These are phyloP conservation scores for Candolleomyces eurysporus DNA, from an alignment of 768 basidiomycete species.

Conservation along the genomic window DNA sequence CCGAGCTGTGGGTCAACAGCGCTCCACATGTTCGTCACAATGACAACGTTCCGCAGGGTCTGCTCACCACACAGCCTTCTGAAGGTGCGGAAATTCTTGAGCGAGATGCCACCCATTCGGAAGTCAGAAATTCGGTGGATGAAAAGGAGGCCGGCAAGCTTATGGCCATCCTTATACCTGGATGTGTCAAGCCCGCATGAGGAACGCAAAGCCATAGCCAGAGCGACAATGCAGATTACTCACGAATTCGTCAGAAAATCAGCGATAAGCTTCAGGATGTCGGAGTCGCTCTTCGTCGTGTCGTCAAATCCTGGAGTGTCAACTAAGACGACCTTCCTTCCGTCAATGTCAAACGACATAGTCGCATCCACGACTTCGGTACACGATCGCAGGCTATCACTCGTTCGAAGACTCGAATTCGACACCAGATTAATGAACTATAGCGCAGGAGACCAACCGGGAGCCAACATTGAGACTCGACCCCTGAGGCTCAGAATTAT, in stretches of 20 bases:
- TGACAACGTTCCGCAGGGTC: slow-evolving; percentile 47
- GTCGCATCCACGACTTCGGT: slow-evolving; percentile 44
- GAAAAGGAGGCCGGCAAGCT: slow-evolving; percentile 20
- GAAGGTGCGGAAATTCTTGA: slow-evolving; percentile 51
- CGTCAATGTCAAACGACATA: slow-evolving; percentile 41
- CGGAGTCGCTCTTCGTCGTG: slow-evolving; percentile 44
- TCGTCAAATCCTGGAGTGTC: slow-evolving; percentile 66
- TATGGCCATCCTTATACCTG: slow-evolving; percentile 7
- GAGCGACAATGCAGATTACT: slow-evolving; percentile 6
- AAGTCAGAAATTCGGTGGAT: slow-evolving; percentile 54
- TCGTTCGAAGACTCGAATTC: slow-evolving; percentile 45
- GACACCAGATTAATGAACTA: slow-evolving; percentile 57
- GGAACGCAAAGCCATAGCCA: background rate
- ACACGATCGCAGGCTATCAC: slow-evolving; percentile 48
- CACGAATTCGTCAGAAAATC: slow-evolving; percentile 34
- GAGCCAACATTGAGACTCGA: slow-evolving; percentile 1
- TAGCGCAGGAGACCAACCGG: background rate
- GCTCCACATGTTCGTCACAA: slow-evolving; percentile 57
- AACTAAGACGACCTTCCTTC: slow-evolving; percentile 41
- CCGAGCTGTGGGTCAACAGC: slow-evolving; percentile 34
- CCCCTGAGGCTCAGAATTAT: slow-evolving; percentile 4
- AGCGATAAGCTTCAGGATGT: slow-evolving; percentile 49
- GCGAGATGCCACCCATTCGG: slow-evolving; percentile 48
- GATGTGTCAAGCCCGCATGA: slow-evolving; percentile 1
- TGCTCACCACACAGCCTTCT: slow-evolving; percentile 50